Evolutionary conservation across 345 rosid species (phyloP).

Genomic region (Hypericum perforatum): DNA sequence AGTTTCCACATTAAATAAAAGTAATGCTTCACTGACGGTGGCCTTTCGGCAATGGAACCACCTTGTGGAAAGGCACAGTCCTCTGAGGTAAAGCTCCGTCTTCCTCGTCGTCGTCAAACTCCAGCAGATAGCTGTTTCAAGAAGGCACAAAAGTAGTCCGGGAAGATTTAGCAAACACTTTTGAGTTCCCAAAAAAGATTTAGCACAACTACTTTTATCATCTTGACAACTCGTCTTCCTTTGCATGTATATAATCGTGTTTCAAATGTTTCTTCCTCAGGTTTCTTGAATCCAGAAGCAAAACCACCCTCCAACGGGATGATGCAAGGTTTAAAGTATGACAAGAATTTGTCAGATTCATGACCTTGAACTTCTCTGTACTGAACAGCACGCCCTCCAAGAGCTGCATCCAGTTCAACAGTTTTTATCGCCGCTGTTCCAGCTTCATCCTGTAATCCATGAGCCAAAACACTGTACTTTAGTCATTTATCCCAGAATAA

Average conservation of each 20-base stretch:
- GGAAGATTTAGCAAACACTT: not conserved
- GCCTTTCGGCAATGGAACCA: constrained; percentile 76
- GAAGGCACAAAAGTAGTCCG: constrained; percentile 1
- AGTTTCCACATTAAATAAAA: too few relatives aligned
- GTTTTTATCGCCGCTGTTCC: constrained; percentile 98
- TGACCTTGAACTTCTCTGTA: constrained; percentile 95
- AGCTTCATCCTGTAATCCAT: constrained; percentile 68
- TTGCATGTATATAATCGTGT: constrained; percentile 72
- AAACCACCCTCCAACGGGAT: constrained; percentile 96
- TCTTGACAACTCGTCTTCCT: constrained; percentile 81
- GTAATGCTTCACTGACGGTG: constrained; percentile 49
- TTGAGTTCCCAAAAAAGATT: too few relatives aligned
- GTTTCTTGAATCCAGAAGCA: constrained; percentile 81
- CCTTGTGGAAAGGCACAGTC: constrained; percentile 66
- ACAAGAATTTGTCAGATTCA: constrained; percentile 56
- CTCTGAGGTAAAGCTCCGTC: constrained; percentile 89
- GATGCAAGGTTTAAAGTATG: too few relatives aligned
- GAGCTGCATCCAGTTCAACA: constrained; percentile 87
- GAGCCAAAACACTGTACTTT: too few relatives aligned
- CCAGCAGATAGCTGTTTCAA: constrained; percentile 58
- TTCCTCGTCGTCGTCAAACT: constrained; percentile 95
- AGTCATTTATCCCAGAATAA: too few relatives aligned
- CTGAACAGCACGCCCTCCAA: constrained; percentile 99
- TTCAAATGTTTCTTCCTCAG: constrained; percentile 85
- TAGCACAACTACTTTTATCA: constrained; percentile 34